Conservation (phyloP, 2,329 filamentous ascomycete species). For the Teratosphaeria zuluensis region DNA sequence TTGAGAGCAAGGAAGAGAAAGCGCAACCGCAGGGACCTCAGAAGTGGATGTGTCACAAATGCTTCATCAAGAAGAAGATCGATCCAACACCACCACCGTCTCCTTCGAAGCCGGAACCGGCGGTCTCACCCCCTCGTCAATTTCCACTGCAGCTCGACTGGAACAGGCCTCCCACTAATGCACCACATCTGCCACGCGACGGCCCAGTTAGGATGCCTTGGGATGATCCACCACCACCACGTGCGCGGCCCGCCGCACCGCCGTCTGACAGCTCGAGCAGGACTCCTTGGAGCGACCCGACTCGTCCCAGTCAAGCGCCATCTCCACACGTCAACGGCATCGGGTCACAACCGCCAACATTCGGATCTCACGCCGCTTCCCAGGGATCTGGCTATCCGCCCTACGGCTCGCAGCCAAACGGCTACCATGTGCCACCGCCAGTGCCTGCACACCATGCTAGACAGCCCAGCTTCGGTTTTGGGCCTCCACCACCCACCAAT, state of each 20-base stretch:
- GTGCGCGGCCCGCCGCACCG: background rate
- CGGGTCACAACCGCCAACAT: constrained; percentile 10
- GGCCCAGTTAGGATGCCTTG: constrained; percentile 18
- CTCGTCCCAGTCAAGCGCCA: constrained; percentile 11
- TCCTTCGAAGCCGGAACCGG: constrained; percentile 17
- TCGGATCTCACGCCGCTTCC: constrained; percentile 1
- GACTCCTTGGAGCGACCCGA: constrained; percentile 2
- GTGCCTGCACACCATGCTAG: constrained; percentile 14
- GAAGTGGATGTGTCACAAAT: constrained; percentile 39
- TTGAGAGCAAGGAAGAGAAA: constrained; percentile 4
- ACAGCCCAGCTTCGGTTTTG: constrained; percentile 13
- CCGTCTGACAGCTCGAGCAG: background rate
- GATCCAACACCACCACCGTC: constrained; percentile 27
- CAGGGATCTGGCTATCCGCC: constrained; percentile 15
- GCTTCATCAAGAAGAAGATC: constrained; percentile 37
- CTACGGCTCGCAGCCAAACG: constrained; percentile 17
- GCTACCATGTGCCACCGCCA: constrained; percentile 9
- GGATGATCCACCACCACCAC: constrained; percentile 10
- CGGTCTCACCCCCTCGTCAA: constrained; percentile 16
- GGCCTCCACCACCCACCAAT: constrained; percentile 9
- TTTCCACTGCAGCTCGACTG: constrained; percentile 18
- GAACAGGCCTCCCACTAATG: constrained; percentile 9
- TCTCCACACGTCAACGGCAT: constrained; percentile 7
- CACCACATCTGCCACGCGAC: constrained; percentile 11
- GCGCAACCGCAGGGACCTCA: constrained; percentile 6